Evolutionary conservation across 2,329 filamentous ascomycete species (phyloP).

Genomic region (Epichloe brachyelytri): DNA sequence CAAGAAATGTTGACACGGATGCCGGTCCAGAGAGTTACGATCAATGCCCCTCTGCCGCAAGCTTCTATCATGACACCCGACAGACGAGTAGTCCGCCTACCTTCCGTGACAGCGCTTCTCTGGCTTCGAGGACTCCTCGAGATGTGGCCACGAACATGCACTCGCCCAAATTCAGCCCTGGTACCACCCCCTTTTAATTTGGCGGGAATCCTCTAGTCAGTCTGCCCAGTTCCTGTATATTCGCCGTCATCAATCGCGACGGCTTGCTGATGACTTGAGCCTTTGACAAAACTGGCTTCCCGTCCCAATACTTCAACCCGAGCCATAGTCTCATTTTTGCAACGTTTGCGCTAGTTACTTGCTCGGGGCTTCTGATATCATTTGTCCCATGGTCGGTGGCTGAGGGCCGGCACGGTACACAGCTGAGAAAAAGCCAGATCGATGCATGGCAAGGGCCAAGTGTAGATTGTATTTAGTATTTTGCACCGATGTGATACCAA

Average conservation of each 20-base stretch:
- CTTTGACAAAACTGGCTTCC: conserved; percentile 60
- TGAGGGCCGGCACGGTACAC: conserved; percentile 58
- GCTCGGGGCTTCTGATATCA: conserved; percentile 35
- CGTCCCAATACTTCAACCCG: conserved; percentile 80
- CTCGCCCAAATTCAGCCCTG: conserved; percentile 69
- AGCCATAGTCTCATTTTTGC: conserved; percentile 70
- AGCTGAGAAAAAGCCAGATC: conserved; percentile 67
- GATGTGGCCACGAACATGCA: conserved; percentile 70
- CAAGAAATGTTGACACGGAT: too few relatives aligned
- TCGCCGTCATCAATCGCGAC: conserved; percentile 56
- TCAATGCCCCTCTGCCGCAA: too few relatives aligned
- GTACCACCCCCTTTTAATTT: conserved; percentile 49
- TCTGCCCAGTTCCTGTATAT: conserved; percentile 45
- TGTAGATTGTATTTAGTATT: conserved; percentile 70
- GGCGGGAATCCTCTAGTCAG: conserved; percentile 56
- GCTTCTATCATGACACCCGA: conserved; percentile 39
- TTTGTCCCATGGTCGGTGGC: conserved; percentile 34
- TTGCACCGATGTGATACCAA: conserved; percentile 72
- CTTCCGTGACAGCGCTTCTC: conserved; percentile 70
- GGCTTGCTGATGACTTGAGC: conserved; percentile 60
- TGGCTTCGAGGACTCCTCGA: conserved; percentile 62
- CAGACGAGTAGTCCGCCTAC: conserved; percentile 72
- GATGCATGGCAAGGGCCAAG: conserved; percentile 65
- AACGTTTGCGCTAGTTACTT: conserved; percentile 57
- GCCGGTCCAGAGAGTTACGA: too few relatives aligned